phyloP scores from a whole-genome alignment of 1,284 basidiomycete genomes.

The Trametes pubescens region DNA sequence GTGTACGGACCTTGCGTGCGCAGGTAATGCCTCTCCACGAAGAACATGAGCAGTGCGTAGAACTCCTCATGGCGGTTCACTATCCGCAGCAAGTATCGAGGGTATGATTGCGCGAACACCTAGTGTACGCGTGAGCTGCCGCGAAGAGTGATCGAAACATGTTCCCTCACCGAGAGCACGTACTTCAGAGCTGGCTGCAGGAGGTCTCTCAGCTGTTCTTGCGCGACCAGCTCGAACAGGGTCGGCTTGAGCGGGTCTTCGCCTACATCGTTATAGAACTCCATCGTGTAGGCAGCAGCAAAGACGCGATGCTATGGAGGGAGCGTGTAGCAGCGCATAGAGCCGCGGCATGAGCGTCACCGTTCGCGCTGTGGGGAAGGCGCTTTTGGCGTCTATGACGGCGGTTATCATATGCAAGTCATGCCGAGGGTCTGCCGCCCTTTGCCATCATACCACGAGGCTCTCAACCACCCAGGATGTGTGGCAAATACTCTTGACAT shows the following conservation, averaged over 20 bases:
- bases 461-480: constrained; percentile 1
- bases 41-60: constrained; percentile 88
- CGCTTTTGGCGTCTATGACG: neutral
- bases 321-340: neutral
- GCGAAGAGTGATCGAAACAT: neutral
- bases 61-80: constrained; percentile 98
- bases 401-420: constrained; percentile 15
- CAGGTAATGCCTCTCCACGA: constrained; percentile 93
- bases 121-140: constrained; percentile 41
- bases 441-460: constrained; percentile 9
- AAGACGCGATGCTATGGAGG: neutral
- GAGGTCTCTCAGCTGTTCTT: constrained; percentile 93
- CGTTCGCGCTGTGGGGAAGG: neutral
- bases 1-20: constrained; percentile 72
- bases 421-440: neutral
- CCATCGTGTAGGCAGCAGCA: constrained; percentile 55
- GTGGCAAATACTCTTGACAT: neutral
- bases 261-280: constrained; percentile 81
- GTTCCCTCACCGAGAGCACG: constrained; percentile 79
- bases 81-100: constrained; percentile 89
- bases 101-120: constrained; percentile 96
- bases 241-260: constrained; percentile 85
- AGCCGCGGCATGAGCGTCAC: constrained; percentile 4
- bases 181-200: constrained; percentile 97
- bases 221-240: constrained; percentile 94